Base-by-base conservation (phyloP, 2,329 filamentous ascomycete species). In the Fusarium compactum region DNA sequence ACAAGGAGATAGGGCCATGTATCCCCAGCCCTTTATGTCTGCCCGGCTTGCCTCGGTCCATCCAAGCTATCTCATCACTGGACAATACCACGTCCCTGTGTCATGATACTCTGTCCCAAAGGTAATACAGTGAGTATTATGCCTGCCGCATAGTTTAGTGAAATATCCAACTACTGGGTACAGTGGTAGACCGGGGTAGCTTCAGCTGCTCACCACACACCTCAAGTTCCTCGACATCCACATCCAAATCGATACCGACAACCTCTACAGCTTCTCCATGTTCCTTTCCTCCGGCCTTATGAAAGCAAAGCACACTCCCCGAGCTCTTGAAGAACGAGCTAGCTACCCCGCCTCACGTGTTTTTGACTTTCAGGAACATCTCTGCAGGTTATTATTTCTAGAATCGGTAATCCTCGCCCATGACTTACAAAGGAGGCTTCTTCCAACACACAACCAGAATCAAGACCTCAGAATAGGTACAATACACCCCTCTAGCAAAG, bases 271-370 rank as follows among this genome's bases (percentile, higher is more conserved):
- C 61, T 66, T 51, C 25, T 18, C 52, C 30, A 56, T 48, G 41
- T 63, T 72, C 62, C 66, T 45, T 40, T 72, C 50, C 62, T 52
- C 62, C 63, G 62, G 40, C 18, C 18, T 45, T 59, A 20, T 44
- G 32, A 11, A 38, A n/a, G 18, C 14, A 15, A 43, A 29, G 30
- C 30, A 55, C 69, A 66, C 68, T 67, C 61, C 38, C 51, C 61
- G 48, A 58, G 61, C 61, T 65, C 34, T 40, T 20, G 38, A 64
- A 47, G 24, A 14, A 24, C 32, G 22, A 56, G 38, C 48, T 50
- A 60, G 45, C 52, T 57, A 57, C 69, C 62, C 65, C 69, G 62
- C 69, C 68, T 53, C 65, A 63, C 62, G 55, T 70, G 69, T 38
- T 34, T 59, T 48, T 30, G 45, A 50, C 45, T 46, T 59, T 50